Conservation (phyloP, 2,329 filamentous ascomycete species). For the Aspergillus tanneri region DNA sequence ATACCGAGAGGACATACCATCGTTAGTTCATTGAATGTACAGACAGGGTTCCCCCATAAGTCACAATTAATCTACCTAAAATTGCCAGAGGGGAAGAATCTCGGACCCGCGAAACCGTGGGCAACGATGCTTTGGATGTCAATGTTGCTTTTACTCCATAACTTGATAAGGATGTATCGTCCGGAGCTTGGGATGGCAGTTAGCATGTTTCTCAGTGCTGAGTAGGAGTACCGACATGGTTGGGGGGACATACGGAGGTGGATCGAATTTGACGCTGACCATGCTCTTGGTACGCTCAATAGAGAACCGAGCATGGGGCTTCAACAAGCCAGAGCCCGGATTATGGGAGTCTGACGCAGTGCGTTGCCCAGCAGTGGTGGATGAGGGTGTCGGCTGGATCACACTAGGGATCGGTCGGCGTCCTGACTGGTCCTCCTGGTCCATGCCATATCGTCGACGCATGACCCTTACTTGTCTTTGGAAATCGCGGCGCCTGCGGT, state of each 20-base stretch:
- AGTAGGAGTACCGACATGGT: too few species aligned
- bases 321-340: constrained; percentile 51
- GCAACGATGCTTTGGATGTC: constrained; percentile 85
- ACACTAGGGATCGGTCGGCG: constrained; percentile 28
- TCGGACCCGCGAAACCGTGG: constrained; percentile 79
- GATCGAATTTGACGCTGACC: constrained; percentile 75
- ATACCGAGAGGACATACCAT: too few species aligned
- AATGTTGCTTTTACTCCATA: constrained; percentile 81
- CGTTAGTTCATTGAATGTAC: background rate
- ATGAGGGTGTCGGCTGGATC: constrained; percentile 27
- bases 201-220: background rate
- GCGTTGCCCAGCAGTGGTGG: constrained; percentile 10
- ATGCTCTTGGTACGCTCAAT: constrained; percentile 80
- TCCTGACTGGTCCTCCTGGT: constrained; percentile 20
- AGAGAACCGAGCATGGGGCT: constrained; percentile 76
- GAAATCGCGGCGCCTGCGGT: constrained; percentile 28
- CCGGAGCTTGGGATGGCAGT: constrained; percentile 58
- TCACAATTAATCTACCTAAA: constrained; percentile 48
- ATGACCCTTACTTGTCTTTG: constrained; percentile 27
- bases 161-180: constrained; percentile 81
- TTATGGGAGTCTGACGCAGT: constrained; percentile 7
- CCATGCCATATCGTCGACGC: constrained; percentile 19
- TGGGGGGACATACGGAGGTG: constrained; percentile 39
- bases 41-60: too few species aligned
- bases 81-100: constrained; percentile 74